phyloP scores from a whole-genome alignment of 2,329 filamentous ascomycete species.

The Rhinocladiella mackenziei region DNA sequence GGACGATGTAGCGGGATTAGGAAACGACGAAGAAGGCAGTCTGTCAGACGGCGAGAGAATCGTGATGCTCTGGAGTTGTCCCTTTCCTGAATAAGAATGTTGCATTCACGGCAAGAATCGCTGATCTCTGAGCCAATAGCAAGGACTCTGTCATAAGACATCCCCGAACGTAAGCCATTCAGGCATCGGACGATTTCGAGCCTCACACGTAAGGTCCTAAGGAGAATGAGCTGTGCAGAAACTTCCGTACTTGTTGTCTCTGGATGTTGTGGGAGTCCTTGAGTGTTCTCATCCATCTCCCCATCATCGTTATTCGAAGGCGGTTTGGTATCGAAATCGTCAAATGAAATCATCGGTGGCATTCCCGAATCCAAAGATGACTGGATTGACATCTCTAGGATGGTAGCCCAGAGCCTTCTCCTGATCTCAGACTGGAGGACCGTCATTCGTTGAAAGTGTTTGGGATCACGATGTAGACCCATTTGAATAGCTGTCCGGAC shows the following conservation, averaged over 20 bases:
- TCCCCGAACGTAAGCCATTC: conserved; percentile 33
- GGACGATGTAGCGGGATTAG: conserved; percentile 51
- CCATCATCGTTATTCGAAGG: conserved; percentile 30
- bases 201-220: conserved; percentile 26
- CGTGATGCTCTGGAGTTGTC: conserved; percentile 24
- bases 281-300: conserved; percentile 30
- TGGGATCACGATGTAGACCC: conserved; percentile 36
- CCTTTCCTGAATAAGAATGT: conserved; percentile 27
- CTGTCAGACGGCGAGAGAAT: conserved; percentile 45
- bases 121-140: conserved; percentile 31
- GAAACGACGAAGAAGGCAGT: conserved; percentile 53
- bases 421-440: conserved; percentile 29
- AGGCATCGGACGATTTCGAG: conserved; percentile 28
- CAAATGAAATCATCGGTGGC: conserved; percentile 31
- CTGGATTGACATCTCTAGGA: conserved; percentile 35
- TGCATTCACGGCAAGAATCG: conserved; percentile 26
- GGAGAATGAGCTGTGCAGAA: conserved; percentile 29
- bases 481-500: conserved; percentile 31
- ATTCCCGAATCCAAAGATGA: conserved; percentile 34
- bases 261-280: conserved; percentile 35
- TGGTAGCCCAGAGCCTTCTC: conserved; percentile 35
- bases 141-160: conserved; percentile 33
- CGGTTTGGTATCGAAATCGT: conserved; percentile 34
- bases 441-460: conserved; percentile 23
- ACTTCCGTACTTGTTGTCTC: conserved; percentile 30